Evolutionary conservation across 78 protist species (phyloP), one percentile per base, ranked within the genome.

Genomic region (Dictyostelium citrinum): DNA sequence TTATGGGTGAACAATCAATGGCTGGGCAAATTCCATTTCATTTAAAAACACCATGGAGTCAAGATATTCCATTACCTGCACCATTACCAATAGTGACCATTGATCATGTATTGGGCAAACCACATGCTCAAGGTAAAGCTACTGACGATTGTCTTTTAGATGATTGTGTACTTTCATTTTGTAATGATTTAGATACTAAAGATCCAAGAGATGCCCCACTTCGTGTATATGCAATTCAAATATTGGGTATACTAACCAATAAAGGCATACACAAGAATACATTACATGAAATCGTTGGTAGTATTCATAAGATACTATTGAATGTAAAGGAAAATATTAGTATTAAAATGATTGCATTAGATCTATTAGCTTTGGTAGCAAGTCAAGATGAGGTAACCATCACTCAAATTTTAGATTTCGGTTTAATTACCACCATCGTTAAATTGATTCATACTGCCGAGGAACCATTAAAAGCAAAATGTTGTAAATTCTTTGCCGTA

Each of bases 121-220:
- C 93, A 20, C 93, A 88, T 67, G 51, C 93, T 20, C 71, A 81
- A 22, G 93, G 93, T 24, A 37, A 76, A 45, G 3, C 37, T 17
- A 35, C 31, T 0, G 93, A 82, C 43, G 93, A 88, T 78, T 88
- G 93, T 88, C 39, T 88, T 11, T n/a, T 88, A 8, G 85, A 49
- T 68, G 93, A 88, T 88, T 88, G 93, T 67, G 61, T 88, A 2
- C 43, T 78, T 2, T 88, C 93, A 11, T 88, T 88, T 79, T 88
- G 93, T 68, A 72, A 88, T 46, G 93, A 88, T 67, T 39, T 88
- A 14, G 93, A 88, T 35, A 77, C 93, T 1, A 88, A 88, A 16
- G 93, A 88, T 29, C 72, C 93, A 72, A 88, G 51, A 22, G 93
- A 88, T 29, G 67, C 85, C 6, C 80, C 80, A 7, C 20, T 88